Percentiles rank a stretch among this genome's conserved stretches.
These are phyloP conservation scores for Colletotrichum cuscutae DNA, from an alignment of 2,329 filamentous ascomycete genomes.

Conservation along the genomic window DNA sequence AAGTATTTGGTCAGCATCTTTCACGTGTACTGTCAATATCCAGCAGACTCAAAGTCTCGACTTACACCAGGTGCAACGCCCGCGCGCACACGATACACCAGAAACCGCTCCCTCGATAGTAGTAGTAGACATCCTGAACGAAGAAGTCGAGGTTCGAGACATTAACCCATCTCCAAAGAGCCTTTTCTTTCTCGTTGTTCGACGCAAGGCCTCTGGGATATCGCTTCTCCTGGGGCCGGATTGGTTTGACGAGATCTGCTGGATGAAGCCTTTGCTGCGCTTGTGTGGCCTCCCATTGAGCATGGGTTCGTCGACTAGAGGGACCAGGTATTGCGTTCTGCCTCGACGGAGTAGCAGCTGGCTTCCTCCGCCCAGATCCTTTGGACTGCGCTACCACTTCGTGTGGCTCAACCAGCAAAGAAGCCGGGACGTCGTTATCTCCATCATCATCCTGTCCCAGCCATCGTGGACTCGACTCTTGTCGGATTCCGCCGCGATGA, in stretches of 20 bases:
- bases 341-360: background rate
- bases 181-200: conserved; percentile 72
- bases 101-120: conserved; percentile 84
- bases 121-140: conserved; percentile 85
- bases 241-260: conserved; percentile 44
- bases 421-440: conserved; percentile 72
- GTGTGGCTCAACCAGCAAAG: conserved; percentile 68
- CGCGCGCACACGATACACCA: conserved; percentile 85
- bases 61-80: conserved; percentile 77
- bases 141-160: conserved; percentile 91
- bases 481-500: conserved; percentile 12
- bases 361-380: background rate
- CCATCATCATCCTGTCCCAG: conserved; percentile 57
- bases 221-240: conserved; percentile 41
- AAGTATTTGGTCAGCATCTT: conserved; percentile 21
- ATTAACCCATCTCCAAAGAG: conserved; percentile 94
- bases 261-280: conserved; percentile 62
- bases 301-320: conserved; percentile 54
- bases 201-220: conserved; percentile 42
- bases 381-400: conserved; percentile 6
- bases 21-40: background rate
- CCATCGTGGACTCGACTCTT: conserved; percentile 41
- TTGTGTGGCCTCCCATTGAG: conserved; percentile 66
- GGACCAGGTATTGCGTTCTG: conserved; percentile 50
- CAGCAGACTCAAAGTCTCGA: conserved; percentile 30